phyloP scores from a whole-genome alignment of 345 rosid species.

The Euphorbia pulcherrima region DNA sequence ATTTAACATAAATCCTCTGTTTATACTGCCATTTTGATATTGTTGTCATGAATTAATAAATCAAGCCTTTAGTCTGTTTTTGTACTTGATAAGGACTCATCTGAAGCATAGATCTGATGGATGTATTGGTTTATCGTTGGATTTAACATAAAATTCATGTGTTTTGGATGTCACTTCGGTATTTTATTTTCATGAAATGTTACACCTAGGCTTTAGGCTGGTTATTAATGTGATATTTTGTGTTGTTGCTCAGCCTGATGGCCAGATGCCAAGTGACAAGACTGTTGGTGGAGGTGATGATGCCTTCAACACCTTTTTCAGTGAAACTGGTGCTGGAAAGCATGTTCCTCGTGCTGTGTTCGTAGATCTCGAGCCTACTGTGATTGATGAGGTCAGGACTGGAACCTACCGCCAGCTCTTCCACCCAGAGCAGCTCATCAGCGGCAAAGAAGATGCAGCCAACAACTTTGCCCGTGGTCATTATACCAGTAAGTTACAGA shows the following conservation, averaged over 20 bases:
- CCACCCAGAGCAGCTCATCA: conserved; percentile 30
- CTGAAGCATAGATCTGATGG: neutral
- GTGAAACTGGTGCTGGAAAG: conserved; percentile 34
- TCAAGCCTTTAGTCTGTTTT: too few relatives aligned
- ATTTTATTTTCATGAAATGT: too few relatives aligned
- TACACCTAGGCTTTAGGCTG: neutral
- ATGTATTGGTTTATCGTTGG: neutral
- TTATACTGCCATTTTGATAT: too few relatives aligned
- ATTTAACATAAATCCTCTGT: too few relatives aligned
- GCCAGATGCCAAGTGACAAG: conserved; percentile 32
- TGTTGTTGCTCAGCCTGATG: conserved; percentile 20
- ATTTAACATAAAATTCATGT: too few relatives aligned
- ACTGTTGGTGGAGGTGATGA: conserved; percentile 27
- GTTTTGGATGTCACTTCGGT: neutral
- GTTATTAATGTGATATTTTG: neutral
- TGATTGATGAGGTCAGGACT: conserved; percentile 27
- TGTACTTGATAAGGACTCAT: too few relatives aligned
- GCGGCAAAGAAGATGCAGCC: conserved; percentile 35
- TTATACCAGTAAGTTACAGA: conserved; percentile 20
- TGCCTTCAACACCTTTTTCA: conserved; percentile 32
- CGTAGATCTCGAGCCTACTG: conserved; percentile 31
- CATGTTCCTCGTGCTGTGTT: conserved; percentile 29
- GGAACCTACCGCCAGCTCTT: conserved; percentile 29
- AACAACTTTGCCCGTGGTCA: conserved; percentile 33
- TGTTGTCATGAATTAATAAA: too few relatives aligned